Evolutionary conservation across 2,329 filamentous ascomycete genomes (phyloP).

Genomic region (Penicillium sp.): DNA sequence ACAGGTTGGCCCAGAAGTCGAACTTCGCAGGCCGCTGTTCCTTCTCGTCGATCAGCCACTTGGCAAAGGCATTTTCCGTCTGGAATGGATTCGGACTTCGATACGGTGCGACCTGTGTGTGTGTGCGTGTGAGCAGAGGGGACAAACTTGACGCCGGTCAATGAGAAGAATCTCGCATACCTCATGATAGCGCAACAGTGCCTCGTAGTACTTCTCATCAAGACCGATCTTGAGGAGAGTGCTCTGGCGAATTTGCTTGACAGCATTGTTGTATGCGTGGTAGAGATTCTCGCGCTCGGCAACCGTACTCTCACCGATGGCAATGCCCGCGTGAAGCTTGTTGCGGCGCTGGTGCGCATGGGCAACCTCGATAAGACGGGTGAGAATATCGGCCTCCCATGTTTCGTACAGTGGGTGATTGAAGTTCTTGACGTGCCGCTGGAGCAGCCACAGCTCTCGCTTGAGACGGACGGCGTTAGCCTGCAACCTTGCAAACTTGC

Average conservation of each 20-base stretch:
- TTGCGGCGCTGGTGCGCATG: conserved; percentile 21
- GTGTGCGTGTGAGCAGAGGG: conserved; percentile 8
- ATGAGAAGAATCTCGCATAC: conserved; percentile 10
- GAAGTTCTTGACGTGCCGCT: conserved; percentile 26
- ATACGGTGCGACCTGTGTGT: conserved; percentile 27
- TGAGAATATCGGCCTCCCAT: conserved; percentile 38
- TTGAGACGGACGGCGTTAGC: conserved; percentile 21
- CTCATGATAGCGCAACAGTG: conserved; percentile 30
- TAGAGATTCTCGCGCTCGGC: conserved; percentile 21
- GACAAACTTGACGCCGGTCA: not conserved
- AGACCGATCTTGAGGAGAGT: conserved; percentile 30
- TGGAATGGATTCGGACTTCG: conserved; percentile 30
- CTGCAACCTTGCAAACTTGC: conserved; percentile 23
- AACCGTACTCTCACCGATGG: conserved; percentile 14
- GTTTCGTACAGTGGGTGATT: conserved; percentile 29
- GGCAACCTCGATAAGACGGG: conserved; percentile 34
- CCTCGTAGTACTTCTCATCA: conserved; percentile 22
- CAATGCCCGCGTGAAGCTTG: conserved; percentile 23
- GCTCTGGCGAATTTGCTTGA: conserved; percentile 21
- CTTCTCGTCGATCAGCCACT: conserved; percentile 30
- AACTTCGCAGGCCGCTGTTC: conserved; percentile 24
- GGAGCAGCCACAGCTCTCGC: conserved; percentile 26
- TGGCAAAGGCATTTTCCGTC: conserved; percentile 32
- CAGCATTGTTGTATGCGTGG: conserved; percentile 27
- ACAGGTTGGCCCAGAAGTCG: conserved; percentile 33